Evolutionary conservation across 768 basidiomycete species (phyloP), one percentile per base, ranked within the genome.

Genomic region (Ramaria rubella): DNA sequence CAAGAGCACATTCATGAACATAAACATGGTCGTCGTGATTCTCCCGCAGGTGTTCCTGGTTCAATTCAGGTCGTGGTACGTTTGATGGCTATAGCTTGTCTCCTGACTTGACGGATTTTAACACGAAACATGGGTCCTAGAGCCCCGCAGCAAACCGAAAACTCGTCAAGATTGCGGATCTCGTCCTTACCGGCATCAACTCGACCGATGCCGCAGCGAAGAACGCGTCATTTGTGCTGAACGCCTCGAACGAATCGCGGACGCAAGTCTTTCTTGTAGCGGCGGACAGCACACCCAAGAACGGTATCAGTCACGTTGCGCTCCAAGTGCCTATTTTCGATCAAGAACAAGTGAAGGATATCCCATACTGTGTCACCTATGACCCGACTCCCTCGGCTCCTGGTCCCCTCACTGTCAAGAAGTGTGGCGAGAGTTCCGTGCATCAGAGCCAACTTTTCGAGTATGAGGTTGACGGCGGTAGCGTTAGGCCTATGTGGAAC

Each of bases 361-460:
- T 71, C 55, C 65, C 70, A 23, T 81, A 74, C 63, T 89, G 86
- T 58, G 81, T 79, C 5, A 87, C 84, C 4, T 87, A 78, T 64
- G 73, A 86, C 60, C 73, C 81, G 3, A 69, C 73, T 27, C 82
- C 83, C 2, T 55, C 70, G 4, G 61, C 67, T 2, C 72, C 79
- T 2, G 72, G 75, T n/a, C 76, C 79, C 4, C 71, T 88, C 64
- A 76, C 73, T 5, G 73, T 80, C 65, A 67, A 74, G 49, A 64
- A 63, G 8, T 88, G 83, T 61, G 59, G 58, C 24, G 58, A 59
- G 23, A 59, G 23, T 55, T 60, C 6, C 33, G 42, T 59, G 19
- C 72, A 77, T 62, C 68, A 67, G 61, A 82, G 79, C 60, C 87
- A 90, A 66, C 60, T 72, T 4, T 90, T 89, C 67, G 67, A 75